Conservation (phyloP, 2,329 filamentous ascomycete genomes). For the Phyllosticta citrichinensis region DNA sequence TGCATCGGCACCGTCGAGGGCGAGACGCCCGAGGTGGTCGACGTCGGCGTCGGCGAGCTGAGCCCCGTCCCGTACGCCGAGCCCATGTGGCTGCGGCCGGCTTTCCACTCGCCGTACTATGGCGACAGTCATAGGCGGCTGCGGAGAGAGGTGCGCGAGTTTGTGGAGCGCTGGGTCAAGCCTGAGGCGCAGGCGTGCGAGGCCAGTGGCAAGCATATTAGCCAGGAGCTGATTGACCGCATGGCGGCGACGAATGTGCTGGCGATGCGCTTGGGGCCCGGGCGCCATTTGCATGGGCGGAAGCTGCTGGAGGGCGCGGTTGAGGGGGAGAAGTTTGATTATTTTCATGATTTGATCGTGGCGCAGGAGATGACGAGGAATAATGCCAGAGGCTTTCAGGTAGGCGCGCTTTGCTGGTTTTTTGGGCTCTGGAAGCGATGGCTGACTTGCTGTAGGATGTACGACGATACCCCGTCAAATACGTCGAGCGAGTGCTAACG, state of each 20-base stretch:
- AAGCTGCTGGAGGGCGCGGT: conserved; percentile 54
- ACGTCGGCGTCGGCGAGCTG: conserved; percentile 59
- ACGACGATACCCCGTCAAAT: neutral
- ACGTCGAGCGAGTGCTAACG: neutral
- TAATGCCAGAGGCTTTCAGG: conserved; percentile 71
- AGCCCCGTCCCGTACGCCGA: conserved; percentile 75
- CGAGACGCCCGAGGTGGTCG: conserved; percentile 65
- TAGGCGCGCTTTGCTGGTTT: conserved; percentile 39
- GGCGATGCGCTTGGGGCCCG: conserved; percentile 75
- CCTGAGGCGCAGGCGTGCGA: conserved; percentile 71
- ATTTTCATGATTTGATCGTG: conserved; percentile 73
- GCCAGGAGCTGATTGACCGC: conserved; percentile 60
- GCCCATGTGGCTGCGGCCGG: conserved; percentile 68
- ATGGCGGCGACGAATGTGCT: conserved; percentile 67
- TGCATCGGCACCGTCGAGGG: conserved; percentile 65
- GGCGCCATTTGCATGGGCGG: conserved; percentile 67
- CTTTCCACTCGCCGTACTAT: conserved; percentile 73
- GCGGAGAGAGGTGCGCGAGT: conserved; percentile 60
- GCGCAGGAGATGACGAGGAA: conserved; percentile 62
- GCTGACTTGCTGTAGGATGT: neutral
- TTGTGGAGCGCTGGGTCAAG: conserved; percentile 60
- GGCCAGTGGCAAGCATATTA: conserved; percentile 60
- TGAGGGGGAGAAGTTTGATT: conserved; percentile 73
- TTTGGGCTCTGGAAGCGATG: neutral
- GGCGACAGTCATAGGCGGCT: conserved; percentile 61